Evolutionary conservation across 305 asterid species (phyloP), one percentile per base, ranked within the genome.

Genomic region (Rubia balearica): DNA sequence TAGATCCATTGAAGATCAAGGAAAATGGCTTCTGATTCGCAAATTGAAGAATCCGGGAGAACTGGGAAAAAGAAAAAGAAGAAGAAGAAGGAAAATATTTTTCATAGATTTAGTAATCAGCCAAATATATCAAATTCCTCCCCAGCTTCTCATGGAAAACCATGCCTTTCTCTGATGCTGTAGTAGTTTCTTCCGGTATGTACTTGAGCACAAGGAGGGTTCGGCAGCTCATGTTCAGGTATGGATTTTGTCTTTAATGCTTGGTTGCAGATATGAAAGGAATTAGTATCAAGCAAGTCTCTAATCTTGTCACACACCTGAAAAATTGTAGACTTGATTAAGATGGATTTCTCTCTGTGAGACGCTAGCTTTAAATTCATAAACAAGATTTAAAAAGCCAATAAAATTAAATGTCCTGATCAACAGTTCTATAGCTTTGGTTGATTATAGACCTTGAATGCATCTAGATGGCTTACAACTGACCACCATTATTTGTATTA

Each of bases 211-310:
- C 40, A 36, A 36, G 40, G 40, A 36, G 40, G 40, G 40, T 36
- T 36, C 4, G 40, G 40, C 40, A 36, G 40, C 40, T 36, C 40
- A 36, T 6, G 40, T 36, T 36, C 40, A 36, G 40, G 98, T 92
- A 21, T 36, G 72, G 30, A 12, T 7, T 11, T 8, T 57, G 41
- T 3, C 17, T 2, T 10, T 46, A 16, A 43, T 3, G n/a, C 6
- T 36, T 36, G 7, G 14, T 55, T 65, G 33, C 4, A 55, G 53
- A 61, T 27, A 4, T 13, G 41, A 36, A 36, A 36, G 40, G 40
- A 36, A 36, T 36, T 36, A 36, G 40, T 36, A 3, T 36, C 6
- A 36, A 36, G 4, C 40, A 4, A 36, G 6, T 5, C 2, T 36
- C 0, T 36, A 36, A 36, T 36, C 40, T 36, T 36, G 6, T 36